Conservation (phyloP, 768 basidiomycete species). For the Candolleomyces efflorescens region DNA sequence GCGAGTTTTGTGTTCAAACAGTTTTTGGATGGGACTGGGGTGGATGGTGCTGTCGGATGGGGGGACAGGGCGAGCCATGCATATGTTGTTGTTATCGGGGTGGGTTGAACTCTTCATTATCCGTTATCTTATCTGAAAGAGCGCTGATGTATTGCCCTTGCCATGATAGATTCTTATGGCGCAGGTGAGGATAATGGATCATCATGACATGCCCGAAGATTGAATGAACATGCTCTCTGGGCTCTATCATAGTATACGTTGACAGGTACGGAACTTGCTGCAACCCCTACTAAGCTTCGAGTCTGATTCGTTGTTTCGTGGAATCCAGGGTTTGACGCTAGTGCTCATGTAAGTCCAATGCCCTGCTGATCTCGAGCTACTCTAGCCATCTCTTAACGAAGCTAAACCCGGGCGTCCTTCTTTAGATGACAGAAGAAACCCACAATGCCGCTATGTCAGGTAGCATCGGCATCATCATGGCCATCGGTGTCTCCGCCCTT, state of each 20-base stretch:
- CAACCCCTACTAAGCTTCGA: not conserved
- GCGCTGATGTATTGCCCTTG: not conserved
- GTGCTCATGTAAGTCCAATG: slow-evolving; percentile 60
- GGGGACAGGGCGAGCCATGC: slow-evolving; percentile 59
- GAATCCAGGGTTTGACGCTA: slow-evolving; percentile 64
- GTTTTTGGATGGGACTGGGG: slow-evolving; percentile 68
- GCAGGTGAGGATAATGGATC: slow-evolving; percentile 41
- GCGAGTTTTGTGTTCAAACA: slow-evolving; percentile 65
- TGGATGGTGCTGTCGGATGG: slow-evolving; percentile 48
- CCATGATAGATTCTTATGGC: slow-evolving; percentile 69
- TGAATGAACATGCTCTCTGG: not conserved
- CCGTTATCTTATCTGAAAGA: not conserved
- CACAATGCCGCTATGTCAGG: slow-evolving; percentile 65
- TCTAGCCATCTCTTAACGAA: not conserved
- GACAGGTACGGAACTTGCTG: slow-evolving; percentile 41
- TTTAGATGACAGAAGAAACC: slow-evolving; percentile 76
- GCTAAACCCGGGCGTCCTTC: not conserved
- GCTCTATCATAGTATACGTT: slow-evolving; percentile 48
- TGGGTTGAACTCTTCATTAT: slow-evolving; percentile 17
- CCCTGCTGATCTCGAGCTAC: not conserved
- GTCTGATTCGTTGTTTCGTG: not conserved
- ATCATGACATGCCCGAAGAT: not conserved
- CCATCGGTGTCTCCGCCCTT: slow-evolving; percentile 67
- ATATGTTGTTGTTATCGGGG: slow-evolving; percentile 68
- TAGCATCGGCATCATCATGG: slow-evolving; percentile 62